A percentile compares a stretch with the other conserved stretches of the same genome.
Evolutionary conservation across 2,329 filamentous ascomycete species (phyloP).

Genomic region (Colletotrichum salicis): DNA sequence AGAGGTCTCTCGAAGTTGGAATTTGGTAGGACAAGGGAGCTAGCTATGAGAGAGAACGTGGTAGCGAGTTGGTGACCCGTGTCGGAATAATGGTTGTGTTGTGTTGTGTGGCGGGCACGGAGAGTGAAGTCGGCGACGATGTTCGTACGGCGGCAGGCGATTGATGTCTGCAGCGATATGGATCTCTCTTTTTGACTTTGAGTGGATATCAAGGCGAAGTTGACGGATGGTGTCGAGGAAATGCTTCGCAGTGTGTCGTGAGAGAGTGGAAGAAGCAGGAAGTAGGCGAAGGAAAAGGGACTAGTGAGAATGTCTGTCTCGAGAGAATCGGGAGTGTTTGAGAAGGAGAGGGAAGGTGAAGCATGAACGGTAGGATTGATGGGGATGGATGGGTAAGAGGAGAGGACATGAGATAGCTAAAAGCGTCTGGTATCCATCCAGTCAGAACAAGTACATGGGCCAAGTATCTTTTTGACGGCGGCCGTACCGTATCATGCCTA

Average conservation of each 20-base stretch:
- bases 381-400: conserved; percentile 23
- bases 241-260: not conserved
- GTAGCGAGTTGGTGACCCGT: conserved; percentile 7
- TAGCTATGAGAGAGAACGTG: no score
- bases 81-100: not conserved
- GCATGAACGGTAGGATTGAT: conserved; percentile 28
- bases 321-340: conserved; percentile 12
- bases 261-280: not conserved
- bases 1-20: not conserved
- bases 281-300: conserved; percentile 1
- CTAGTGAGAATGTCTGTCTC: not conserved
- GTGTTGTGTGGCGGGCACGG: not conserved
- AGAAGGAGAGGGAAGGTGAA: conserved; percentile 23
- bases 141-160: not conserved
- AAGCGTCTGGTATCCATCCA: conserved; percentile 9
- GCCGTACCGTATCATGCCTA: conserved; percentile 8
- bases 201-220: not conserved
- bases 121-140: not conserved
- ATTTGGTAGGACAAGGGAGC: not conserved
- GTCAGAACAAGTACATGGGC: not conserved
- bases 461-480: conserved; percentile 9
- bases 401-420: conserved; percentile 32
- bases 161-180: not conserved
- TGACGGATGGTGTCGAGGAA: not conserved
- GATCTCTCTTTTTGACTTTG: not conserved